Conservation (phyloP, 371 early-diverging fungal genomes). For the Lichtheimia ornata region DNA sequence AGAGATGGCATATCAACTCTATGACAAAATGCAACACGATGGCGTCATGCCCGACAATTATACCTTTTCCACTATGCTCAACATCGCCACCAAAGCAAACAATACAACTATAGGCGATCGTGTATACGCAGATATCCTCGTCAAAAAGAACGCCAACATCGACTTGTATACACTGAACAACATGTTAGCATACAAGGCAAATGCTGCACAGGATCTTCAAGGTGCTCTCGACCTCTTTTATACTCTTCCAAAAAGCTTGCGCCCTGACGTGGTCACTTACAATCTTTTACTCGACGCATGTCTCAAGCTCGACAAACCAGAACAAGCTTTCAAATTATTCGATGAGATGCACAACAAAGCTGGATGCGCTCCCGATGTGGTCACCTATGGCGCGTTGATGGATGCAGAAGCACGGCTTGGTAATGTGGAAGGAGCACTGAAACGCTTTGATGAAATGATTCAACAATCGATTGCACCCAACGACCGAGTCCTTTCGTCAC, state of each 20-base stretch:
- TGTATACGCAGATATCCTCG: slow-evolving; percentile 12
- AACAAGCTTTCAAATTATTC: slow-evolving; percentile 35
- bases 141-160: background rate
- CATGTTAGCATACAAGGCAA: slow-evolving; percentile 28
- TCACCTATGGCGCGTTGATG: slow-evolving; percentile 59
- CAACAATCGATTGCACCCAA: slow-evolving; percentile 29
- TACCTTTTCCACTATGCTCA: slow-evolving; percentile 51
- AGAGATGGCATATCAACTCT: slow-evolving; percentile 29
- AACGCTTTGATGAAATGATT: slow-evolving; percentile 41
- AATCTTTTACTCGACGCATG: slow-evolving; percentile 48
- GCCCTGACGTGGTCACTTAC: slow-evolving; percentile 33
- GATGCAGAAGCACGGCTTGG: slow-evolving; percentile 37
- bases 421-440: slow-evolving; percentile 31
- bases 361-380: slow-evolving; percentile 40
- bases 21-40: slow-evolving; percentile 29
- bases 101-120: slow-evolving; percentile 19
- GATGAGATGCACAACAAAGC: slow-evolving; percentile 30
- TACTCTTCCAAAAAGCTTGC: slow-evolving; percentile 11
- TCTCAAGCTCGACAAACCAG: slow-evolving; percentile 29
- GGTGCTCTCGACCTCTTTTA: slow-evolving; percentile 28
- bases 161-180: slow-evolving; percentile 34
- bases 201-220: slow-evolving; percentile 10
- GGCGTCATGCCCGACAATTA: slow-evolving; percentile 40
- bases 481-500: slow-evolving; percentile 31
- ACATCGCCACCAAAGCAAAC: slow-evolving; percentile 29